These are phyloP conservation scores for Debaryomyces udenii DNA, from an alignment of 1,139 yeast genomes.

Conservation along the genomic window DNA sequence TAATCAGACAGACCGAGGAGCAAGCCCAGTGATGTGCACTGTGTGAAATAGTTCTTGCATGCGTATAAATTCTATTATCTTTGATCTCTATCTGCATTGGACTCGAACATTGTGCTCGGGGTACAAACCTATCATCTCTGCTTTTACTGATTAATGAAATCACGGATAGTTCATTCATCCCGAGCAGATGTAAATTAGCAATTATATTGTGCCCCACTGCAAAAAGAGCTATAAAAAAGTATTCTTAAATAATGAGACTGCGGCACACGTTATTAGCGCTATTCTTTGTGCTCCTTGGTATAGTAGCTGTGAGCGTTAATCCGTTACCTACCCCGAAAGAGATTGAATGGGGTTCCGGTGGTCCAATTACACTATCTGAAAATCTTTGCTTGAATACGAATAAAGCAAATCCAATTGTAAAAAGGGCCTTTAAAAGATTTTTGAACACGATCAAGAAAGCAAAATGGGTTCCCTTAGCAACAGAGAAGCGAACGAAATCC, in stretches of 20 bases:
- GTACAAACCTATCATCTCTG: too few species aligned
- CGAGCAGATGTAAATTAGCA: too few species aligned
- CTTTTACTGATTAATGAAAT: too few species aligned
- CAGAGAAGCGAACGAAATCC: conserved; percentile 21
- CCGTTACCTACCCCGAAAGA: conserved; percentile 2
- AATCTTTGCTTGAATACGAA: conserved; percentile 3
- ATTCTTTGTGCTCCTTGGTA: not conserved
- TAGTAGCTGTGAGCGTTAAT: conserved; percentile 6
- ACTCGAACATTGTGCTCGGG: too few species aligned
- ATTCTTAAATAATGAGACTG: not conserved
- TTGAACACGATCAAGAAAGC: conserved; percentile 18
- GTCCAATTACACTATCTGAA: conserved; percentile 2
- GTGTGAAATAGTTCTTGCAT: too few species aligned
- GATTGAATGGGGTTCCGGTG: not conserved
- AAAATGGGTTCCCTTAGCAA: conserved; percentile 34
- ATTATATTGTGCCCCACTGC: too few species aligned
- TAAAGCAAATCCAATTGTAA: conserved; percentile 1
- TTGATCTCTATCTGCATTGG: too few species aligned
- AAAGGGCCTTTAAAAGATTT: conserved; percentile 6
- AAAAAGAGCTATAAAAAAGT: too few species aligned
- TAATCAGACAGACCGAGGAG: too few species aligned
- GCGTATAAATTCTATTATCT: too few species aligned
- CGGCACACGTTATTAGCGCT: not conserved
- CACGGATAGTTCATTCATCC: too few species aligned
- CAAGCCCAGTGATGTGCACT: too few species aligned